phyloP scores from a whole-genome alignment of 192 early-diverging fungal species.

The Coemansia sp. region DNA sequence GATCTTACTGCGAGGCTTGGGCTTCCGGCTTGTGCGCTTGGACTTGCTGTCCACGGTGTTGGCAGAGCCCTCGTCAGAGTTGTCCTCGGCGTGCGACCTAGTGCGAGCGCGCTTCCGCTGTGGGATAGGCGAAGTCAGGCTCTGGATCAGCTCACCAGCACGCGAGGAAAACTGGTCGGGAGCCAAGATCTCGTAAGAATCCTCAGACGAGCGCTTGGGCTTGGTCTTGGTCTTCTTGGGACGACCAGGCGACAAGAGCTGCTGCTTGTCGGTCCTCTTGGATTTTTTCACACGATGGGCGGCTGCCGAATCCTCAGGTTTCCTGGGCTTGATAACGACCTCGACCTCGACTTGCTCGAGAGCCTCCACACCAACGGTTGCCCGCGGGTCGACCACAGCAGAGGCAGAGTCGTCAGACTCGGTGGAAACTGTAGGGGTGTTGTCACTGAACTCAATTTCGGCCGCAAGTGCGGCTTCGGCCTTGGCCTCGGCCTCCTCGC shows the following conservation, averaged over 20 bases:
- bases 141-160: constrained; percentile 39
- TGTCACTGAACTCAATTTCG: constrained; percentile 26
- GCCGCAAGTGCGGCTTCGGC: constrained; percentile 41
- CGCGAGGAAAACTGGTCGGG: constrained; percentile 38
- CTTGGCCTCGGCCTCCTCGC: constrained; percentile 46
- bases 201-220: constrained; percentile 26
- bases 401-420: constrained; percentile 2
- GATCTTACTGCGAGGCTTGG: constrained; percentile 27
- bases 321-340: constrained; percentile 10
- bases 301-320: neutral
- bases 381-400: constrained; percentile 1
- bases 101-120: constrained; percentile 34
- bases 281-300: constrained; percentile 6
- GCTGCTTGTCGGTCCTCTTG: constrained; percentile 18
- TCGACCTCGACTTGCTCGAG: constrained; percentile 10
- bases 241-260: constrained; percentile 6
- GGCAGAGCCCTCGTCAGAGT: constrained; percentile 27
- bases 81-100: constrained; percentile 32
- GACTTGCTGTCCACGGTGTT: constrained; percentile 21
- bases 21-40: constrained; percentile 44
- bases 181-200: constrained; percentile 1
- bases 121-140: constrained; percentile 43
- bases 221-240: constrained; percentile 22
- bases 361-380: neutral
- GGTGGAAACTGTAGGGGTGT: constrained; percentile 5